These are phyloP conservation scores for Blastobotrys indianensis DNA, from an alignment of 1,139 yeast genomes.

Conservation along the genomic window DNA sequence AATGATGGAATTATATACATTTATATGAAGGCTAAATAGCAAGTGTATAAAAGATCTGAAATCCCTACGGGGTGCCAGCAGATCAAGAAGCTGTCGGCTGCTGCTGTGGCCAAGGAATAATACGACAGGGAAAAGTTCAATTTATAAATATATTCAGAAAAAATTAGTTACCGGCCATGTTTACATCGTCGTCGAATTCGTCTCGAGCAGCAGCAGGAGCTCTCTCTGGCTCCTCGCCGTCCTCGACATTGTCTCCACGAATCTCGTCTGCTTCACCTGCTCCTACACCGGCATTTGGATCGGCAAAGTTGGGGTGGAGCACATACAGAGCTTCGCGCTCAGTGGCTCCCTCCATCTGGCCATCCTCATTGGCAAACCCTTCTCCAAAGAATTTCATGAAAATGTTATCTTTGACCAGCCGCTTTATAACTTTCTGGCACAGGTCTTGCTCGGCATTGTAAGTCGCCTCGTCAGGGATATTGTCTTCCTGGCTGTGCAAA, in stretches of 20 bases:
- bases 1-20: too few relatives aligned
- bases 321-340: conserved; percentile 49
- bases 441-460: conserved; percentile 65
- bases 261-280: conserved; percentile 4
- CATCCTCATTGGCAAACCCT: conserved; percentile 36
- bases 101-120: too few relatives aligned
- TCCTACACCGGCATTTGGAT: conserved; percentile 7
- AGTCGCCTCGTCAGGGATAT: conserved; percentile 62
- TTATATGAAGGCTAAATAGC: too few relatives aligned
- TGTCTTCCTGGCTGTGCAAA: conserved; percentile 67
- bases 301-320: conserved; percentile 76
- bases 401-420: conserved; percentile 80
- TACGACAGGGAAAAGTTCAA: neutral
- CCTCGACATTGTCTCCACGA: conserved; percentile 3
- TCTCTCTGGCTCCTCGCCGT: neutral
- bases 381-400: conserved; percentile 75
- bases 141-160: neutral
- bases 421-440: conserved; percentile 73
- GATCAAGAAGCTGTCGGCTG: too few relatives aligned
- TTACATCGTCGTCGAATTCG: too few relatives aligned
- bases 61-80: too few relatives aligned
- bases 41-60: too few relatives aligned
- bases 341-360: conserved; percentile 6
- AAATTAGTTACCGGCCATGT: neutral
- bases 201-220: too few relatives aligned